Percentiles rank a stretch among this genome's conserved stretches.
phyloP scores from a whole-genome alignment of 2,329 filamentous ascomycete genomes.

The Cladobotryum protrusum region DNA sequence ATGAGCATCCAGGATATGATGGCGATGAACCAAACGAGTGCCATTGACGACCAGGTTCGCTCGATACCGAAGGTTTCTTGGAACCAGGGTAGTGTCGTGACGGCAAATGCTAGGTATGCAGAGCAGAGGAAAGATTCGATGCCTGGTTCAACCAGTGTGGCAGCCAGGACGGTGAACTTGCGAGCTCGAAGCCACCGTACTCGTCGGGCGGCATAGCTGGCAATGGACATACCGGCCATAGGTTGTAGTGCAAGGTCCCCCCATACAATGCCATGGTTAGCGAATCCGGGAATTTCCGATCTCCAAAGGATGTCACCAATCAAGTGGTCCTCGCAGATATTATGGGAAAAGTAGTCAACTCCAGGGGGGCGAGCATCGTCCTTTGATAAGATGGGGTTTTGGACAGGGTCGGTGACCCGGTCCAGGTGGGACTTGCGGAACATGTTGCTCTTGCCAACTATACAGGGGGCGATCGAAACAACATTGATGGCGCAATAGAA shows the following conservation, averaged over 20 bases:
- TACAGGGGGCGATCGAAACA: conserved; percentile 82
- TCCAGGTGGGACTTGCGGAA: conserved; percentile 89
- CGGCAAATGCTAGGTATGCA: conserved; percentile 68
- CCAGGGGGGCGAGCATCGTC: conserved; percentile 50
- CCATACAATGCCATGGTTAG: conserved; percentile 76
- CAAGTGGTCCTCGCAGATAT: conserved; percentile 96
- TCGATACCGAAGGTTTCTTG: conserved; percentile 45
- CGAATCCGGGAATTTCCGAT: conserved; percentile 54
- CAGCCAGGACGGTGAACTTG: conserved; percentile 86
- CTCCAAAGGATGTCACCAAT: conserved; percentile 91
- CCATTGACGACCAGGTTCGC: conserved; percentile 62
- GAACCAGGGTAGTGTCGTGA: conserved; percentile 67
- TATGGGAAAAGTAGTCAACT: conserved; percentile 88
- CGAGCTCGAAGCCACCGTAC: conserved; percentile 87
- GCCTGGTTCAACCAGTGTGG: conserved; percentile 87
- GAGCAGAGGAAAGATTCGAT: conserved; percentile 85
- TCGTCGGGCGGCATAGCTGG: conserved; percentile 71
- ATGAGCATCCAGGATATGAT: conserved; percentile 65
- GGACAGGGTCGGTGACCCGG: conserved; percentile 52
- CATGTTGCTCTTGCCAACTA: conserved; percentile 98
- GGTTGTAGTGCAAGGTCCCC: conserved; percentile 89
- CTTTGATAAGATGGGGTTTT: conserved; percentile 37
- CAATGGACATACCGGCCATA: conserved; percentile 71
- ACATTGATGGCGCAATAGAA: conserved; percentile 98
- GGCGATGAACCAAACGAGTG: conserved; percentile 57